phyloP scores from a whole-genome alignment of 2,329 filamentous ascomycete species.

The Apiospora pterosperma region DNA sequence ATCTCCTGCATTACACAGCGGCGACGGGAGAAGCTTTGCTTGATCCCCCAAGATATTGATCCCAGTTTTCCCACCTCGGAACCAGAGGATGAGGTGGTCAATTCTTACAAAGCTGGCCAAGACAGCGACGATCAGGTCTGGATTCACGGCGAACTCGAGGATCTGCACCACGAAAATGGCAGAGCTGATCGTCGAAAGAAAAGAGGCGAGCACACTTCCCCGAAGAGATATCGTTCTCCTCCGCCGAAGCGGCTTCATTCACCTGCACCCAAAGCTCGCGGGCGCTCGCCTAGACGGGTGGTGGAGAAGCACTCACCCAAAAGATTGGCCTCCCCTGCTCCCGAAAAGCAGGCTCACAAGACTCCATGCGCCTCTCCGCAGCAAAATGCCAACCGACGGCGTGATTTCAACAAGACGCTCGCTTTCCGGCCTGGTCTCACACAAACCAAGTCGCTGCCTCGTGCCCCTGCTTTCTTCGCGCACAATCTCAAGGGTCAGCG shows the following conservation, averaged over 20 bases:
- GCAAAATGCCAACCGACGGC: slow-evolving; percentile 18
- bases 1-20: slow-evolving; percentile 79
- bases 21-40: slow-evolving; percentile 74
- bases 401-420: slow-evolving; percentile 40
- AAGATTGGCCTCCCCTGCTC: slow-evolving; percentile 28
- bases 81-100: slow-evolving; percentile 79
- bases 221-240: slow-evolving; percentile 58
- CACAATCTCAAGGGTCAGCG: slow-evolving; percentile 43
- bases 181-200: slow-evolving; percentile 44
- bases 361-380: not conserved
- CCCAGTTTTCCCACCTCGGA: slow-evolving; percentile 96
- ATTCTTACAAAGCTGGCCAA: slow-evolving; percentile 56
- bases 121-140: slow-evolving; percentile 68
- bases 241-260: slow-evolving; percentile 47
- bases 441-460: slow-evolving; percentile 83
- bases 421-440: slow-evolving; percentile 63
- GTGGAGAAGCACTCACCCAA: slow-evolving; percentile 69
- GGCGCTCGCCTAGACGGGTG: slow-evolving; percentile 54
- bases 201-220: slow-evolving; percentile 50
- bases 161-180: slow-evolving; percentile 57
- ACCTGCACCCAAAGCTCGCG: slow-evolving; percentile 48
- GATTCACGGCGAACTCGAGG: slow-evolving; percentile 70
- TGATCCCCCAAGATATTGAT: slow-evolving; percentile 94
- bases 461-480: slow-evolving; percentile 68
- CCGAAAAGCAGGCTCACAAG: not conserved